Base-by-base conservation (phyloP, 306 rosid genomes). In the Trichosanthes truncata region DNA sequence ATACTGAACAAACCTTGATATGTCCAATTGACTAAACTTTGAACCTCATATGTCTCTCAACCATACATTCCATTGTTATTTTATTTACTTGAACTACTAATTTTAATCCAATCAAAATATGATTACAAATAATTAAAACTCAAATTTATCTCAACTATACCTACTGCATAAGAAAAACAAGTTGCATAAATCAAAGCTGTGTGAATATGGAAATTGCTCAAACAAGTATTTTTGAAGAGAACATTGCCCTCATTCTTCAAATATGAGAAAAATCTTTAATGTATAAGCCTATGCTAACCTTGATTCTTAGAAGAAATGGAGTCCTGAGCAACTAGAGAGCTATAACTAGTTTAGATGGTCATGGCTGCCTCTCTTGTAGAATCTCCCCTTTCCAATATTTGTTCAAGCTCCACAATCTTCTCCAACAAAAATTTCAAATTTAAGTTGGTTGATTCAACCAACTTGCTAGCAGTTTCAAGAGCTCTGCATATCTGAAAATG, bases 351-450 rank as follows among this genome's bases (percentile, higher is more conserved):
- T 85, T 89, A 84, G 82, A 89, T 82, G 23, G 89, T 82, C 83
- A 88, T 88, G 18, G 93, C 91, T 9, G 93, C 88, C 1, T 89
- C 84, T 26, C 92, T 80, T 4, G 96, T 96, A 67, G 93, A 87
- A 83, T 94, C 96, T 31, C 88, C 97, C 84, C 88, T 90, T 89
- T 88, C 88, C 66, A 94, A 79, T 80, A 87, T 86, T 83, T 82
- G 80, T 85, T 85, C 91, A 71, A 94, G 88, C 86, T 89, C 92
- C 69, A 85, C 91, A 81, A 92, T 87, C 90, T 89, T 92, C 86
- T 88, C 91, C 0, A 86, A 89, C 82, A 94, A 82, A 55, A 79
- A 61, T 46, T 85, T 76, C 18, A 80, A 93, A 80, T 89, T 88
- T 78, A 90, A 63, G 86, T 87, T 94, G 67, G 93, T 89, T 77